A percentile compares a stretch with the other conserved stretches of the same genome.
Conservation (phyloP, 2,329 filamentous ascomycete species). For the Sordariomycetes sp. region DNA sequence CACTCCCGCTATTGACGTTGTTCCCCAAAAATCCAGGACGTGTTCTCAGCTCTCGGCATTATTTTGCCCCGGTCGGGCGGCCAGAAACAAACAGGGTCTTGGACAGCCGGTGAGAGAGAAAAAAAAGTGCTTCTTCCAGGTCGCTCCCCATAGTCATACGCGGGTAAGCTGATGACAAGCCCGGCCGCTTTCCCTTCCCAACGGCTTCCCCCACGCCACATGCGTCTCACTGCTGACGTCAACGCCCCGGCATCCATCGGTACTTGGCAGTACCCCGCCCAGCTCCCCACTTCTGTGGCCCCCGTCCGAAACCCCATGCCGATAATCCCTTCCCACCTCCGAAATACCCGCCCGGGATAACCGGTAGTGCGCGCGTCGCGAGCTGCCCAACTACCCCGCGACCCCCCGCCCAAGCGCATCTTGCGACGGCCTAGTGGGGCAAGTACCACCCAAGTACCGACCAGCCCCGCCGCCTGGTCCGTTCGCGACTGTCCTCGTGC, state of each 20-base stretch:
- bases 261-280: background rate
- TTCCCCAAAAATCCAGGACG: too few relatives aligned
- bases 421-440: background rate
- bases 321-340: background rate
- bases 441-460: background rate
- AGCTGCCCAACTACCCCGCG: background rate
- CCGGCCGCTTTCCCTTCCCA: background rate
- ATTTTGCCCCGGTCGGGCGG: too few relatives aligned
- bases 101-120: too few relatives aligned
- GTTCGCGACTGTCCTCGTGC: background rate
- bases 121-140: too few relatives aligned
- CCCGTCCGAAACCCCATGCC: background rate
- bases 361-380: background rate
- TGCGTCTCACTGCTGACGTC: background rate
- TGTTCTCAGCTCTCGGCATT: too few relatives aligned
- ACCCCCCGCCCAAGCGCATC: background rate
- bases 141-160: too few relatives aligned
- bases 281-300: background rate
- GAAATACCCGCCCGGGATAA: too few relatives aligned
- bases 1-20: too few relatives aligned
- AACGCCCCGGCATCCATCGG: background rate
- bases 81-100: too few relatives aligned
- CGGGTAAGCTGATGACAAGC: too few relatives aligned
- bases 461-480: background rate
- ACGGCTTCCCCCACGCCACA: background rate